Evolutionary conservation across 495 filamentous ascomycete species (phyloP).

Genomic region (Clohesyomyces aquaticus): DNA sequence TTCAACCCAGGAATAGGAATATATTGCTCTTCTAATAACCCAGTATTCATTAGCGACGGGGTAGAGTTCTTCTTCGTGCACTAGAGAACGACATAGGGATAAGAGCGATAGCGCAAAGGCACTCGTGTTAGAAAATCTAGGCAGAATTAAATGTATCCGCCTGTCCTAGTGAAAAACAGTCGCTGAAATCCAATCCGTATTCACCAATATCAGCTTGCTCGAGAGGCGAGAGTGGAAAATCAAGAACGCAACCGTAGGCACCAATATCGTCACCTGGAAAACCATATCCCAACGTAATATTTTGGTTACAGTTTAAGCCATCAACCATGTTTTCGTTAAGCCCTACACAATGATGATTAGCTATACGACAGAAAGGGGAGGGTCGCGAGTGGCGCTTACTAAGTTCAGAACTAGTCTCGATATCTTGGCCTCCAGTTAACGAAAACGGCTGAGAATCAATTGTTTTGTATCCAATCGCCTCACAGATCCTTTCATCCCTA

Average conservation of each 20-base stretch:
- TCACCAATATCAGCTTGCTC: too few species aligned
- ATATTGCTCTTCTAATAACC: not conserved
- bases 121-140: not conserved
- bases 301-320: too few species aligned
- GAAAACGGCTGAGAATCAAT: too few species aligned
- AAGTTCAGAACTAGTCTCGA: too few species aligned
- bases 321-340: not conserved
- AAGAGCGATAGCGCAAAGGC: not conserved
- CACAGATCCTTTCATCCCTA: not conserved
- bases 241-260: not conserved
- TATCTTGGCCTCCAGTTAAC: too few species aligned
- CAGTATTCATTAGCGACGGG: not conserved
- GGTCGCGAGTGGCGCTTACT: not conserved
- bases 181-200: not conserved
- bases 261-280: not conserved
- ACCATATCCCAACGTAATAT: not conserved
- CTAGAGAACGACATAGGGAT: not conserved
- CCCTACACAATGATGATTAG: not conserved
- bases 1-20: not conserved
- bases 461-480: not conserved
- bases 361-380: not conserved
- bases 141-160: not conserved
- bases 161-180: not conserved
- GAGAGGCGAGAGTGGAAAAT: too few species aligned
- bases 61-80: not conserved